These are phyloP conservation scores for Beauveria brongniartii DNA, from an alignment of 2,329 filamentous ascomycete genomes.

Conservation along the genomic window DNA sequence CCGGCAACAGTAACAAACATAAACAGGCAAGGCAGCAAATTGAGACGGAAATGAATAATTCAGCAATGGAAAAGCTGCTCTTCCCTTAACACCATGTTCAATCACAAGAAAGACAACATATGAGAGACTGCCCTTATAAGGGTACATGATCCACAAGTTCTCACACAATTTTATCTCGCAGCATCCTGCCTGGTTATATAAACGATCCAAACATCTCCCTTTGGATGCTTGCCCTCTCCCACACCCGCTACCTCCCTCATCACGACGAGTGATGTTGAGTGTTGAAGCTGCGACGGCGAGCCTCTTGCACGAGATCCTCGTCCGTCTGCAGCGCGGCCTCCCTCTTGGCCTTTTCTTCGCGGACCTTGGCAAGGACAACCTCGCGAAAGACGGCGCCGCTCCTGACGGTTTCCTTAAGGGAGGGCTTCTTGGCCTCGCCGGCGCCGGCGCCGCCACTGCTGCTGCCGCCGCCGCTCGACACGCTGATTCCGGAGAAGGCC, in stretches of 20 bases:
- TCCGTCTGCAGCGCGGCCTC: conserved; percentile 66
- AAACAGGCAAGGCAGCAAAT: neutral
- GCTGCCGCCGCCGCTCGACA: neutral
- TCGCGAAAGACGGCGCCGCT: conserved; percentile 77
- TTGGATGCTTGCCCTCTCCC: neutral
- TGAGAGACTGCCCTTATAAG: neutral
- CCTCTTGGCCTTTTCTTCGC: conserved; percentile 55
- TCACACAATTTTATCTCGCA: neutral
- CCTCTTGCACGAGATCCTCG: conserved; percentile 47
- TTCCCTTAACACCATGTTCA: neutral
- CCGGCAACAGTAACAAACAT: neutral
- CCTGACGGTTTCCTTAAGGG: conserved; percentile 33
- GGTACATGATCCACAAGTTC: neutral
- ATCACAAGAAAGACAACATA: neutral
- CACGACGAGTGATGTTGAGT: conserved; percentile 6
- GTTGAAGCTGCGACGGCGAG: conserved; percentile 28
- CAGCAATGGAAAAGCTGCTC: neutral
- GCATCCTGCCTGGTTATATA: neutral
- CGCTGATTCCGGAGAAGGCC: conserved; percentile 4
- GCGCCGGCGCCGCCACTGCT: conserved; percentile 14
- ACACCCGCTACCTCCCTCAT: neutral
- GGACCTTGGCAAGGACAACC: conserved; percentile 87
- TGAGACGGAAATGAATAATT: neutral
- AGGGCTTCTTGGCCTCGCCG: conserved; percentile 26
- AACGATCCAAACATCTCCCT: neutral